Conservation (phyloP, 2,329 filamentous ascomycete genomes). For the Leptosphaerulina australis region DNA sequence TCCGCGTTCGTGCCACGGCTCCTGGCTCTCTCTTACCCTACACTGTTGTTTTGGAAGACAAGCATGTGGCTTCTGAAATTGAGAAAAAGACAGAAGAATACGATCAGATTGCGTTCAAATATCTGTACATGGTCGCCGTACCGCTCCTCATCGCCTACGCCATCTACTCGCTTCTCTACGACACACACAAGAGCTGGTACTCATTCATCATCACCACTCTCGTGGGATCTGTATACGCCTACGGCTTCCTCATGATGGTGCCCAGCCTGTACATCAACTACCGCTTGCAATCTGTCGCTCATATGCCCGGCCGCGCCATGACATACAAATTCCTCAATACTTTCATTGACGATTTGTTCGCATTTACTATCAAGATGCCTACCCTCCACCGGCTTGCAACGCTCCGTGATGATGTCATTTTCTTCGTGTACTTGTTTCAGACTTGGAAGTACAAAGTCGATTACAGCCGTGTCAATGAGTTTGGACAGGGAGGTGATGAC, state of each 20-base stretch:
- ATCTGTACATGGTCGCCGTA: conserved; percentile 90
- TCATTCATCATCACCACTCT: conserved; percentile 93
- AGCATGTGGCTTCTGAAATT: conserved; percentile 91
- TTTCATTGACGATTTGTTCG: conserved; percentile 98
- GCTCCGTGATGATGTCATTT: conserved; percentile 93
- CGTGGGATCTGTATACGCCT: conserved; percentile 94
- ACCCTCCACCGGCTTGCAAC: conserved; percentile 90
- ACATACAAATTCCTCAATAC: conserved; percentile 98
- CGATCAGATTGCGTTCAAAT: conserved; percentile 95
- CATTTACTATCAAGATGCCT: conserved; percentile 99
- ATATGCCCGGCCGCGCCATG: conserved; percentile 97
- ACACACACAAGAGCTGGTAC: conserved; percentile 97
- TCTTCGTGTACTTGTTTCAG: conserved; percentile 97
- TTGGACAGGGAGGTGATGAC: conserved; percentile 97
- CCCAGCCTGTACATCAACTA: conserved; percentile 99
- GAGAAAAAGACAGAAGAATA: conserved; percentile 99
- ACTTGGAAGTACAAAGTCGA: conserved; percentile 91
- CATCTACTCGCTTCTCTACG: conserved; percentile 87
- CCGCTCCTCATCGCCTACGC: conserved; percentile 90
- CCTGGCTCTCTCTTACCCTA: conserved; percentile 78
- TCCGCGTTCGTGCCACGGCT: conserved; percentile 73
- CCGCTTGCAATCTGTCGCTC: conserved; percentile 84
- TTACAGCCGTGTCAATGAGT: conserved; percentile 92
- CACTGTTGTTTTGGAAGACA: conserved; percentile 87
- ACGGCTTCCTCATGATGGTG: conserved; percentile 99